Conservation (phyloP, 768 basidiomycete species). For the Chalciporus pseudorubinellus region DNA sequence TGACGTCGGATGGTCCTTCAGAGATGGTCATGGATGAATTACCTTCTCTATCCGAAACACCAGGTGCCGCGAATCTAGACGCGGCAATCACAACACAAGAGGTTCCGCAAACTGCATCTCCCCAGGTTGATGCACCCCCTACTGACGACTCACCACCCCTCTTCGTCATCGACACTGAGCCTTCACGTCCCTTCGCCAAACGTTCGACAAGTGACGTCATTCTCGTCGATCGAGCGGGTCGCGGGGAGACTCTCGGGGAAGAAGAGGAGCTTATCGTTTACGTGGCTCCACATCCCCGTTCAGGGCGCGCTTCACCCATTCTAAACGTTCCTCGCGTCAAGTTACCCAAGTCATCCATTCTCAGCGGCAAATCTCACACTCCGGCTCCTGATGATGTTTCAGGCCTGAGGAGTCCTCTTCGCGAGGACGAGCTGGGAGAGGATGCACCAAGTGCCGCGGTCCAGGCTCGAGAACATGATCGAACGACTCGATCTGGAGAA, state of each 20-base stretch:
- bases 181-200: constrained; percentile 13
- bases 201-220: constrained; percentile 22
- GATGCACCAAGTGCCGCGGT: not conserved
- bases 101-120: not conserved
- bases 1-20: too few species aligned
- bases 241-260: constrained; percentile 18
- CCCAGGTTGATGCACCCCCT: not conserved
- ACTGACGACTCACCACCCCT: not conserved
- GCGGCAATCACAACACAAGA: not conserved
- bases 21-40: not conserved
- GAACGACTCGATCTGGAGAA: constrained; percentile 3
- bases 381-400: not conserved
- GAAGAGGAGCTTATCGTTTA: constrained; percentile 78
- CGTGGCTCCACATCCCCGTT: constrained; percentile 68
- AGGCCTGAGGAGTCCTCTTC: constrained; percentile 9
- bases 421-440: constrained; percentile 4
- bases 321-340: constrained; percentile 12
- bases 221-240: constrained; percentile 20
- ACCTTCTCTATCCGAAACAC: not conserved
- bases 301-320: constrained; percentile 12
- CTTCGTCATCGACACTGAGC: constrained; percentile 42
- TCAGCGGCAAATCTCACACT: constrained; percentile 17
- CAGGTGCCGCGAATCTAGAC: not conserved
- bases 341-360: constrained; percentile 23
- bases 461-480: not conserved